Percentiles rank a stretch among this genome's conserved stretches.
phyloP scores from a whole-genome alignment of 768 basidiomycete genomes.

The Piloderma croceum region DNA sequence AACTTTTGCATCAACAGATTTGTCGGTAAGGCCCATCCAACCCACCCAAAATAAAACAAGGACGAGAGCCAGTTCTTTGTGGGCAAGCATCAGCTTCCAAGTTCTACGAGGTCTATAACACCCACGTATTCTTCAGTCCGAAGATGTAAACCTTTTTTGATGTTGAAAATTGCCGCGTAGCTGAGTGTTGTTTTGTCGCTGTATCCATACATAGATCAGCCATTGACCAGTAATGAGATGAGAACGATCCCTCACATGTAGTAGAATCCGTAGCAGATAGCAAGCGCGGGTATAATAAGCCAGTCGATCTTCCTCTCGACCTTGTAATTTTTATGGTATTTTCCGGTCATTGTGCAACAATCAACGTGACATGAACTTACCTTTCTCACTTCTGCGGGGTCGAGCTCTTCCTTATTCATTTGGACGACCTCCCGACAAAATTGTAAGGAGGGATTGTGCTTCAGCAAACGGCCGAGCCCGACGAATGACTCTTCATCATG shows the following conservation, averaged over 20 bases:
- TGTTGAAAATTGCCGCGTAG: conserved; percentile 27
- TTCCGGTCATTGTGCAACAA: no score
- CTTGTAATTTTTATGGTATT: no score
- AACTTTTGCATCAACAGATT: conserved; percentile 36
- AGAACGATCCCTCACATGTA: background rate
- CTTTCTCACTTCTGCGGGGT: conserved; percentile 13
- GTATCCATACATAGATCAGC: conserved; percentile 3
- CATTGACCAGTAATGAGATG: background rate
- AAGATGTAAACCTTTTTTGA: conserved; percentile 29
- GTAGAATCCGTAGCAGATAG: conserved; percentile 10
- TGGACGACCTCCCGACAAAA: conserved; percentile 16
- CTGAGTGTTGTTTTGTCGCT: conserved; percentile 23
- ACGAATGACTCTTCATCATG: conserved; percentile 5
- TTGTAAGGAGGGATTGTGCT: conserved; percentile 16
- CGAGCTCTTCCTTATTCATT: conserved; percentile 14
- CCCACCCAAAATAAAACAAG: conserved; percentile 37
- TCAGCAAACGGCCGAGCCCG: conserved; percentile 15
- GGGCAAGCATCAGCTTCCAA: background rate
- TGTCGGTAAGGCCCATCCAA: conserved; percentile 35
- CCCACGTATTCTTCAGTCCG: conserved; percentile 29
- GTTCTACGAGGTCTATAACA: conserved; percentile 15
- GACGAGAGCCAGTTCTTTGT: conserved; percentile 23
- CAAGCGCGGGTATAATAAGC: conserved; percentile 5
- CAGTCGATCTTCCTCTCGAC: no score
- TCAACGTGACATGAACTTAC: no score